Conservation (phyloP, 257 asterid species). For the Ehretia macrophylla region DNA sequence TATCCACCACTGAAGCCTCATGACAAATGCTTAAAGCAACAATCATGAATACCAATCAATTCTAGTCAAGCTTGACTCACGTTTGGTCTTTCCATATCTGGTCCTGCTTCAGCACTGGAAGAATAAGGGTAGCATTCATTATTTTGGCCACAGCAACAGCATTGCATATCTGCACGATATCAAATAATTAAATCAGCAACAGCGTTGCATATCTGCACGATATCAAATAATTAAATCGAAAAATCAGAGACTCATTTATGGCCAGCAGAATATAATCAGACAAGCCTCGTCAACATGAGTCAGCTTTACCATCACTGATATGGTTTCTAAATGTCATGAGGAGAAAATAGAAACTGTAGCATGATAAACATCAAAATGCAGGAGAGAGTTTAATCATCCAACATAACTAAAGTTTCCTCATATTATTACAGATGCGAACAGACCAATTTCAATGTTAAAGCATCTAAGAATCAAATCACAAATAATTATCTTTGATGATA, state of each 20-base stretch:
- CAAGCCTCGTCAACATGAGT: background rate
- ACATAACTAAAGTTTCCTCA: background rate
- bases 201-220: conserved; percentile 13
- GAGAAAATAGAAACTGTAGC: background rate
- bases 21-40: too few relatives aligned
- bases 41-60: background rate
- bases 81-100: conserved; percentile 99
- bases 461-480: background rate
- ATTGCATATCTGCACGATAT: conserved; percentile 49
- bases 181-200: conserved; percentile 45
- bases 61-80: conserved; percentile 50
- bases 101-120: conserved; percentile 98
- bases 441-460: background rate
- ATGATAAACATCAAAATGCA: background rate
- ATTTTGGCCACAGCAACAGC: conserved; percentile 99
- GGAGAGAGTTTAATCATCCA: too few relatives aligned
- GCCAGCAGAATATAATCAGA: background rate
- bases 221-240: conserved; percentile 9
- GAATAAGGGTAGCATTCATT: conserved; percentile 91
- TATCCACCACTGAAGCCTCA: too few relatives aligned
- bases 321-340: background rate
- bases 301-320: background rate
- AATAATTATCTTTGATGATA: background rate
- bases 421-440: background rate
- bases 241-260: conserved; percentile 12